Evolutionary conservation across 768 basidiomycete genomes (phyloP).

Genomic region (Mycena sanguinolenta): DNA sequence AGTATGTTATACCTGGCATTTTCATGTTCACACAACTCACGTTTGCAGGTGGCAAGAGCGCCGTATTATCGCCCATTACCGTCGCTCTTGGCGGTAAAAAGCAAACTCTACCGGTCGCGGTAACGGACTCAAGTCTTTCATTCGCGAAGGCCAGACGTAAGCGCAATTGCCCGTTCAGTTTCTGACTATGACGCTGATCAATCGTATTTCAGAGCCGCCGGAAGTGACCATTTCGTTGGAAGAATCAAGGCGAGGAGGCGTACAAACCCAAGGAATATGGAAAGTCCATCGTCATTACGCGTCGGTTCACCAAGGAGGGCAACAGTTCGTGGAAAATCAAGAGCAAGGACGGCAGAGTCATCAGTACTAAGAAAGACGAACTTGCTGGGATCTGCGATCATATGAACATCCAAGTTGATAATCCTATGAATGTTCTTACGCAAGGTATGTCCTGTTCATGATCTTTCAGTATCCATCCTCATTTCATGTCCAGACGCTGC

Average conservation of each 20-base stretch:
- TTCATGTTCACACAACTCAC: background rate
- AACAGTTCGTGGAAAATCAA: constrained; percentile 86
- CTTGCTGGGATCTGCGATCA: constrained; percentile 91
- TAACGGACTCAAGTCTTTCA: constrained; percentile 84
- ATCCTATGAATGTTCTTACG: constrained; percentile 94
- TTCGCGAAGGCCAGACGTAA: constrained; percentile 86
- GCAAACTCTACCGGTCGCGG: constrained; percentile 93
- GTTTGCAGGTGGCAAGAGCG: constrained; percentile 89
- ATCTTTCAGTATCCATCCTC: background rate
- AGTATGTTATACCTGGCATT: constrained; percentile 23
- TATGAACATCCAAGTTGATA: constrained; percentile 97
- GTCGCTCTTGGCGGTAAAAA: constrained; percentile 95
- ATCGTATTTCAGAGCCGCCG: constrained; percentile 62
- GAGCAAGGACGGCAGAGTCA: constrained; percentile 69
- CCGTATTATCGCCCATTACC: constrained; percentile 92
- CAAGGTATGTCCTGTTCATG: constrained; percentile 64
- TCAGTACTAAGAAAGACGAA: constrained; percentile 87
- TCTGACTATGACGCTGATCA: constrained; percentile 2
- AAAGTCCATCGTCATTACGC: constrained; percentile 85
- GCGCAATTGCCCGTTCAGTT: constrained; percentile 43
- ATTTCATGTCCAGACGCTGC: constrained; percentile 63
- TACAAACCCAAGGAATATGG: constrained; percentile 90
- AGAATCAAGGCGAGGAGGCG: constrained; percentile 93
- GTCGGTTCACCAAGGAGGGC: constrained; percentile 84
- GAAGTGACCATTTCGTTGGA: constrained; percentile 85